These are phyloP conservation scores for Haberlea rhodopensis DNA, from an alignment of 257 asterid species.

Conservation along the genomic window DNA sequence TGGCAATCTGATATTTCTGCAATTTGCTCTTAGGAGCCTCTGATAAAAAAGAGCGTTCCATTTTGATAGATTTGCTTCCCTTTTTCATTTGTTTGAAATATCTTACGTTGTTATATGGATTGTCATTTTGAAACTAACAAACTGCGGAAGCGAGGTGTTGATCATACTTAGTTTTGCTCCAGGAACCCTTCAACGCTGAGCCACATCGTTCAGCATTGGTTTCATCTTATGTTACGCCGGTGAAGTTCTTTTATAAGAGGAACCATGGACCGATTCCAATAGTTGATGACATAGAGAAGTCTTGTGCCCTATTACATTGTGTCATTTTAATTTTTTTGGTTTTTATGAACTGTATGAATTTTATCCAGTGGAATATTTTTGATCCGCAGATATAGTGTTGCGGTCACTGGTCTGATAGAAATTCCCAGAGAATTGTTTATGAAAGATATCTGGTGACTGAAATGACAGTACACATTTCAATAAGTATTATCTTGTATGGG, in stretches of 20 bases:
- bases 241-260: slow-evolving; percentile 85
- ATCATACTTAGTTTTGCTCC: slow-evolving; percentile 17
- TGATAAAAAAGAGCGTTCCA: too few species aligned
- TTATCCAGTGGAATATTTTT: slow-evolving; percentile 26
- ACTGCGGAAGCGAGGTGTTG: too few species aligned
- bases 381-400: slow-evolving; percentile 55
- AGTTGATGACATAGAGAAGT: slow-evolving; percentile 76
- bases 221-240: slow-evolving; percentile 76
- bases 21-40: too few species aligned
- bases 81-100: too few species aligned
- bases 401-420: slow-evolving; percentile 53
- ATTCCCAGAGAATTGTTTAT: slow-evolving; percentile 52
- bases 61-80: too few species aligned
- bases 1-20: too few species aligned
- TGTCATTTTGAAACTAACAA: too few species aligned
- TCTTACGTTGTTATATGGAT: too few species aligned
- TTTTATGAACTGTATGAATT: not conserved
- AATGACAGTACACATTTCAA: slow-evolving; percentile 2
- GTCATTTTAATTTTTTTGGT: not conserved
- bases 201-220: slow-evolving; percentile 72
- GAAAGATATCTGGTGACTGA: slow-evolving; percentile 80
- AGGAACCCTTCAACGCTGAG: slow-evolving; percentile 98
- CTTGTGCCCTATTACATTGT: not conserved
- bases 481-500: slow-evolving; percentile 1
- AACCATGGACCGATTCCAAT: slow-evolving; percentile 96